These are phyloP conservation scores for Filobasidium wieringae DNA, from an alignment of 768 basidiomycete species.

Conservation along the genomic window DNA sequence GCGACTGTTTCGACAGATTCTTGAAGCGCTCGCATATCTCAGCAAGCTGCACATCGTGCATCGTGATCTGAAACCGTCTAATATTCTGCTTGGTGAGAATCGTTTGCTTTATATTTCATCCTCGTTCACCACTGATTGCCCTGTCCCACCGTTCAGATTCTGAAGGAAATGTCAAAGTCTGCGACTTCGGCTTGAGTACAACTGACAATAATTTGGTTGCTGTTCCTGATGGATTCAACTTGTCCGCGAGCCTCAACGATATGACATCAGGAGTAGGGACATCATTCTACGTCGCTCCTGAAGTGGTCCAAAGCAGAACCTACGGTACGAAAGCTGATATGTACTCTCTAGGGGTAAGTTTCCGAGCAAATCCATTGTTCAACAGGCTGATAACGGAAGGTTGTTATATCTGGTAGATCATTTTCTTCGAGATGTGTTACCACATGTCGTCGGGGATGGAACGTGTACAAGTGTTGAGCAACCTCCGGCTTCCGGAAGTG, in stretches of 20 bases:
- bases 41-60: conserved; percentile 70
- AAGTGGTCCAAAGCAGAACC: conserved; percentile 46
- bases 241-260: conserved; percentile 13
- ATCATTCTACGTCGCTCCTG: conserved; percentile 81
- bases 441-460: conserved; percentile 65
- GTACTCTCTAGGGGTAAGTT: conserved; percentile 77
- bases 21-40: conserved; percentile 85
- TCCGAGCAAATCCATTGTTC: neutral
- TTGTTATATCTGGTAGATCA: conserved; percentile 57
- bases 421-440: conserved; percentile 96
- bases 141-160: conserved; percentile 18
- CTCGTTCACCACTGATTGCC: neutral
- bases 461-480: conserved; percentile 68
- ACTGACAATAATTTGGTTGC: conserved; percentile 12
- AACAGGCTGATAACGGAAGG: no score
- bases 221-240: conserved; percentile 1
- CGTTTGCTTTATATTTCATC: neutral
- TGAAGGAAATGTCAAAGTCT: conserved; percentile 48
- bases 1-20: conserved; percentile 76
- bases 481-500: conserved; percentile 59
- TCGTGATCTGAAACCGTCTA: conserved; percentile 76
- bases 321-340: conserved; percentile 54
- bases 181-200: conserved; percentile 70
- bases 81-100: conserved; percentile 79
- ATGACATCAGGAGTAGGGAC: conserved; percentile 53